Evolutionary conservation across 73 alveolate genomes (phyloP).

Genomic region (Tetrahymena elliotti): DNA sequence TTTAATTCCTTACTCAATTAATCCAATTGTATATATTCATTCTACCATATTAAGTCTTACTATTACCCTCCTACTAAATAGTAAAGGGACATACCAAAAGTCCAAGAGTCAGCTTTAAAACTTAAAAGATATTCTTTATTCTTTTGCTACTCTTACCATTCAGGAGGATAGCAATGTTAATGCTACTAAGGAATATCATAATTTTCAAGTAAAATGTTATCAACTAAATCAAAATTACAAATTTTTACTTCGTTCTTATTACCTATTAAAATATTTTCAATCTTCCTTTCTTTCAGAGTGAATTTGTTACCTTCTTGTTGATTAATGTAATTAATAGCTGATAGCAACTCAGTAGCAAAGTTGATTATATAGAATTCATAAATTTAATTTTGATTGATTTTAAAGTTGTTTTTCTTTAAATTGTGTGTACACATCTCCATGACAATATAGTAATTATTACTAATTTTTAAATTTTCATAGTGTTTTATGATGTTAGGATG

Average conservation of each 20-base stretch:
- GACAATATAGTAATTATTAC: background rate
- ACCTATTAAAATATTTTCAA: background rate
- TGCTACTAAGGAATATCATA: background rate
- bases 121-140: background rate
- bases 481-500: background rate
- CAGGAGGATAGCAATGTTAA: background rate
- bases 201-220: background rate
- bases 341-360: background rate
- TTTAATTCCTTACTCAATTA: too few relatives aligned
- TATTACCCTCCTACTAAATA: background rate
- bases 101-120: background rate
- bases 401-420: too few relatives aligned
- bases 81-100: background rate
- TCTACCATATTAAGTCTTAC: background rate
- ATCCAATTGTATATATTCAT: background rate
- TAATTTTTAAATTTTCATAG: background rate
- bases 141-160: background rate
- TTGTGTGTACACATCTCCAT: background rate
- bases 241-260: too few relatives aligned
- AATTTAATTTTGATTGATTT: too few relatives aligned
- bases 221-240: background rate
- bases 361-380: too few relatives aligned
- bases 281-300: background rate
- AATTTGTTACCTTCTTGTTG: too few relatives aligned
- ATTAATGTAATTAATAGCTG: background rate